Evolutionary conservation across 768 basidiomycete species (phyloP).

Genomic region (Asterophora lycoperdoides): DNA sequence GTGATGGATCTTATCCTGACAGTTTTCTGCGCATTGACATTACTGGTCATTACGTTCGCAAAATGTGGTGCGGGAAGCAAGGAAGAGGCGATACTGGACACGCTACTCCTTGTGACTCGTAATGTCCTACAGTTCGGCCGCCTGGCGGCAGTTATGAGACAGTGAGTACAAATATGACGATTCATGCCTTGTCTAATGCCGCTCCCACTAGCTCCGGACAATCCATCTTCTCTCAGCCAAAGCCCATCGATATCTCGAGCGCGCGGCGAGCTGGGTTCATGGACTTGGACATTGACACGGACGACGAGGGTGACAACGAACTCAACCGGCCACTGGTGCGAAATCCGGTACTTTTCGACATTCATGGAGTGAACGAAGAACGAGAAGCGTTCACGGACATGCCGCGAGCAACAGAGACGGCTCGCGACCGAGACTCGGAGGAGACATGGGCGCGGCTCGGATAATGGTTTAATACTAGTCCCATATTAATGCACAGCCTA

Average conservation of each 20-base stretch:
- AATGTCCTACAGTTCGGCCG: slow-evolving; percentile 92
- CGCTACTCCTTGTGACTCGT: slow-evolving; percentile 83
- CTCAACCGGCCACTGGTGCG: slow-evolving; percentile 57
- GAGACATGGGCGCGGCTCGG: slow-evolving; percentile 72
- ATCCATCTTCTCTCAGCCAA: slow-evolving; percentile 83
- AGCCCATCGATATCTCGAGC: slow-evolving; percentile 77
- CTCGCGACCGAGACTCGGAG: slow-evolving; percentile 54
- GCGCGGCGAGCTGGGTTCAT: slow-evolving; percentile 65
- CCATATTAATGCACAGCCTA: slow-evolving; percentile 3
- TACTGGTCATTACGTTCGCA: slow-evolving; percentile 85
- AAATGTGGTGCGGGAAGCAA: slow-evolving; percentile 79
- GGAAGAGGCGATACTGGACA: slow-evolving; percentile 93
- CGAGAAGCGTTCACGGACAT: slow-evolving; percentile 44
- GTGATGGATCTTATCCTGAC: slow-evolving; percentile 86
- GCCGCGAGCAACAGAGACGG: slow-evolving; percentile 55
- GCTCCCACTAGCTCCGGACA: slow-evolving; percentile 64
- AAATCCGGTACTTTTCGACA: slow-evolving; percentile 62
- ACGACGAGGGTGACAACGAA: slow-evolving; percentile 59
- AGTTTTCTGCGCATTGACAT: slow-evolving; percentile 81
- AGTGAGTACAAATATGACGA: slow-evolving; percentile 49
- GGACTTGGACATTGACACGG: slow-evolving; percentile 70
- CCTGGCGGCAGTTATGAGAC: slow-evolving; percentile 88
- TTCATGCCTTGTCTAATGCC: background rate
- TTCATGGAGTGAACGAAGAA: slow-evolving; percentile 20
- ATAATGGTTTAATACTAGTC: slow-evolving; percentile 24